phyloP scores from a whole-genome alignment of 2,329 filamentous ascomycete species.

The Ambrosiella cleistominuta region DNA sequence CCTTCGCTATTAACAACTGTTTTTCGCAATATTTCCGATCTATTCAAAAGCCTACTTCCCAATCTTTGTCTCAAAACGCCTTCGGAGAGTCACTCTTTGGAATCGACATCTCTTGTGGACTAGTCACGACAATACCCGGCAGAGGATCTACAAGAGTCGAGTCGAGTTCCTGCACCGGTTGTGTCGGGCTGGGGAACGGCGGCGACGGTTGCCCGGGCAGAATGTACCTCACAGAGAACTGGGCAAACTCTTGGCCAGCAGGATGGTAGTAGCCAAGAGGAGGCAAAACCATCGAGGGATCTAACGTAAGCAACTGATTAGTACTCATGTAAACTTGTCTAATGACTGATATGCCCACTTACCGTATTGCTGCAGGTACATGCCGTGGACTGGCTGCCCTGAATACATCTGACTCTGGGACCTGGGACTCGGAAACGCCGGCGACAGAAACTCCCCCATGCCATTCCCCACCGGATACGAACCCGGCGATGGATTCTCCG shows the following conservation, averaged over 20 bases:
- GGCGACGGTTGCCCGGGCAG: neutral
- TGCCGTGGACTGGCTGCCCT: neutral
- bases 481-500: neutral
- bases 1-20: too few relatives aligned
- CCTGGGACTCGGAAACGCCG: neutral
- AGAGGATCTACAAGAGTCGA: neutral
- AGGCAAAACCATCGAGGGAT: neutral
- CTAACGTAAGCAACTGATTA: too few relatives aligned
- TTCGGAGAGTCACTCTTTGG: neutral
- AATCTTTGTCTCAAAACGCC: neutral
- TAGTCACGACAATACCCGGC: neutral
- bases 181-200: neutral
- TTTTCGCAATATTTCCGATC: neutral
- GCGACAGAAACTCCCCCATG: neutral
- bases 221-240: neutral
- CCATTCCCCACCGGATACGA: neutral
- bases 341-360: too few relatives aligned
- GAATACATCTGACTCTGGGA: neutral
- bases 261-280: neutral
- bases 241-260: neutral
- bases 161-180: neutral
- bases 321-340: too few relatives aligned
- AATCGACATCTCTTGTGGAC: constrained; percentile 3
- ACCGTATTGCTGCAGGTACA: too few relatives aligned
- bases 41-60: neutral